Conservation (phyloP, 495 filamentous ascomycete genomes). For the Neurospora sp. region DNA sequence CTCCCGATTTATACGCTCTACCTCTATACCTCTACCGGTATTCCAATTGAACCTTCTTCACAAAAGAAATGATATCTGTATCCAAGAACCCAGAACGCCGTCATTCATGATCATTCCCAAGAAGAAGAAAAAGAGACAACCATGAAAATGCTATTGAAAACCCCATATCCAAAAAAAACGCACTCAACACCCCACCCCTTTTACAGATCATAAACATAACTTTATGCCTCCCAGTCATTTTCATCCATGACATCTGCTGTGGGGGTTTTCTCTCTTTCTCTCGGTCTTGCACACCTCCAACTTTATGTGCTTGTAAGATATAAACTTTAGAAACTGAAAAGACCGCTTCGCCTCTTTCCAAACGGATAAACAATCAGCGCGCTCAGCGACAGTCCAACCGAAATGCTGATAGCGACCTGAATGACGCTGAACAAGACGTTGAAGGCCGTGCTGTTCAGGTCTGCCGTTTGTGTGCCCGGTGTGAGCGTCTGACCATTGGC, state of each 20-base stretch:
- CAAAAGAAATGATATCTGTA: neutral
- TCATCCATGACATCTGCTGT: neutral
- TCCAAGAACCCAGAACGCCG: neutral
- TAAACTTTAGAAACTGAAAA: conserved; percentile 70
- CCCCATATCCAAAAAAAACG: neutral
- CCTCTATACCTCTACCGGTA: neutral
- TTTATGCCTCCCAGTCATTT: neutral
- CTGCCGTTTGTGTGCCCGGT: conserved; percentile 10
- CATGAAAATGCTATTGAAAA: neutral
- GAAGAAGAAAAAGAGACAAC: neutral
- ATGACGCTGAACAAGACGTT: conserved; percentile 83
- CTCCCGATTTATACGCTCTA: neutral
- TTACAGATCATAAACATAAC: neutral
- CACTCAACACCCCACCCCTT: neutral
- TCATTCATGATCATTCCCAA: neutral
- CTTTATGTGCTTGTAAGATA: neutral
- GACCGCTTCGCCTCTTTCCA: conserved; percentile 79
- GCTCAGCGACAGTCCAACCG: conserved; percentile 80
- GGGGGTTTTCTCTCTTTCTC: neutral
- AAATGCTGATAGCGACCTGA: conserved; percentile 87
- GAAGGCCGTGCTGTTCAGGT: conserved; percentile 59
- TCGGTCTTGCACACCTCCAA: neutral
- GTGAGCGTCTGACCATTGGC: conserved; percentile 16
- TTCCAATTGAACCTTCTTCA: neutral
- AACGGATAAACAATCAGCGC: conserved; percentile 83